Conservation (phyloP, 2,329 filamentous ascomycete genomes). For the Seiridium cupressi region DNA sequence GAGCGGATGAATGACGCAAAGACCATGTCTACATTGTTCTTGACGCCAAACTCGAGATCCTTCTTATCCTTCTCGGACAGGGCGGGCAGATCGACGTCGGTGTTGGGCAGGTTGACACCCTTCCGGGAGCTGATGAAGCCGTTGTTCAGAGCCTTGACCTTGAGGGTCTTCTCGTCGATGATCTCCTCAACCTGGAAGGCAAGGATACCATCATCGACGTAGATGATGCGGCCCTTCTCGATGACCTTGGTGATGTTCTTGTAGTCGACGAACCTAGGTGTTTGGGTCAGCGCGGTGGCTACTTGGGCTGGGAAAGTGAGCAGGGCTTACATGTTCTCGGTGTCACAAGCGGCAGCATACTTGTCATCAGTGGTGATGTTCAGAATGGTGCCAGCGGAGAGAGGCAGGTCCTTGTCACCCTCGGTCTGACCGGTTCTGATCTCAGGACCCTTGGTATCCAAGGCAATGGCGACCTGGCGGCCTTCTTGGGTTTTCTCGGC, state of each 20-base stretch:
- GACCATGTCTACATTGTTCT: conserved; percentile 99
- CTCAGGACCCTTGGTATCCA: conserved; percentile 68
- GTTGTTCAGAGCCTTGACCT: conserved; percentile 89
- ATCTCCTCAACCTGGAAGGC: conserved; percentile 92
- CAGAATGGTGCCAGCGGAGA: conserved; percentile 78
- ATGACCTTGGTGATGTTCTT: conserved; percentile 99
- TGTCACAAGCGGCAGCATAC: conserved; percentile 80
- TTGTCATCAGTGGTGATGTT: conserved; percentile 97
- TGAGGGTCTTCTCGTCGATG: conserved; percentile 84
- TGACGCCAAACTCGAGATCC: conserved; percentile 92
- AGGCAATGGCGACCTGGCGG: conserved; percentile 91
- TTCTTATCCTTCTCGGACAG: conserved; percentile 97
- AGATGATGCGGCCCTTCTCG: conserved; percentile 85
- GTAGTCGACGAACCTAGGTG: conserved; percentile 89
- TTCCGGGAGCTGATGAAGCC: conserved; percentile 98
- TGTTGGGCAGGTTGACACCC: conserved; percentile 98
- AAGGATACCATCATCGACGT: conserved; percentile 96
- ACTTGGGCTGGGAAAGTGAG: no score
- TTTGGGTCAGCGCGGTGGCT: no score
- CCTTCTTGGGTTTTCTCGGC: conserved; percentile 77
- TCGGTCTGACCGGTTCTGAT: conserved; percentile 67
- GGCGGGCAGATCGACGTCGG: conserved; percentile 94
- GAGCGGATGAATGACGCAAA: conserved; percentile 98
- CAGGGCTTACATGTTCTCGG: conserved; percentile 81
- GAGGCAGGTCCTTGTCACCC: conserved; percentile 86